These are phyloP conservation scores for Boeremia lycopersici DNA, from an alignment of 2,329 filamentous ascomycete genomes.

Conservation along the genomic window DNA sequence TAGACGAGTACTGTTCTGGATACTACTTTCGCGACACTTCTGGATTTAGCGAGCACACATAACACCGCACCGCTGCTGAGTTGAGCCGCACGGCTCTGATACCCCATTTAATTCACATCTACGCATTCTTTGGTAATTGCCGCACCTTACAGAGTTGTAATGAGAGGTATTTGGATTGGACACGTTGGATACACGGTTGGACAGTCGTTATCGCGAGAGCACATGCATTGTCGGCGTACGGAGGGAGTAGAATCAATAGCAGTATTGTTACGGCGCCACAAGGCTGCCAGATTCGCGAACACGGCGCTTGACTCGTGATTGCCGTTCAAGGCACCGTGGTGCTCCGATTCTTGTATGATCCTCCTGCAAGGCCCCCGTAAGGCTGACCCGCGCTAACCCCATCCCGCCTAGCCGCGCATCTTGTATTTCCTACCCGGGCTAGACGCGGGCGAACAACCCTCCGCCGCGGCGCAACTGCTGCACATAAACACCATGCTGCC, in stretches of 20 bases:
- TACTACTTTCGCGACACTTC: neutral
- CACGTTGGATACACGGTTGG: neutral
- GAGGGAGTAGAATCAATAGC: neutral
- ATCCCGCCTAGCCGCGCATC: no score
- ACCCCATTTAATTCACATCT: conserved; percentile 13
- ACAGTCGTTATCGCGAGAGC: neutral
- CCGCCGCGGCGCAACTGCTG: conserved; percentile 8
- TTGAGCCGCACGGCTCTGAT: conserved; percentile 12
- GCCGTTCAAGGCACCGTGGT: no score
- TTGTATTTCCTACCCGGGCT: neutral
- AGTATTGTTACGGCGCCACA: neutral
- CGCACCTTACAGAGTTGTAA: conserved; percentile 6
- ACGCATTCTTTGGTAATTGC: conserved; percentile 3
- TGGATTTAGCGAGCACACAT: conserved; percentile 23
- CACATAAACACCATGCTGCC: conserved; percentile 1
- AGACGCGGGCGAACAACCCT: conserved; percentile 3
- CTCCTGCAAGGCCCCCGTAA: no score
- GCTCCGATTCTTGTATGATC: no score
- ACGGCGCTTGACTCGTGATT: no score
- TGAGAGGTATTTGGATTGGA: conserved; percentile 1
- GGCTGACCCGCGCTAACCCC: no score
- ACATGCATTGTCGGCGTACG: conserved; percentile 1
- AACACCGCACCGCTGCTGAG: conserved; percentile 9
- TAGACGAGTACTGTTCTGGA: conserved; percentile 8
- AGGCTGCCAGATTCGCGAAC: neutral